phyloP scores from a whole-genome alignment of 352 stramenopile species.

The Nothophytophthora sp. region DNA sequence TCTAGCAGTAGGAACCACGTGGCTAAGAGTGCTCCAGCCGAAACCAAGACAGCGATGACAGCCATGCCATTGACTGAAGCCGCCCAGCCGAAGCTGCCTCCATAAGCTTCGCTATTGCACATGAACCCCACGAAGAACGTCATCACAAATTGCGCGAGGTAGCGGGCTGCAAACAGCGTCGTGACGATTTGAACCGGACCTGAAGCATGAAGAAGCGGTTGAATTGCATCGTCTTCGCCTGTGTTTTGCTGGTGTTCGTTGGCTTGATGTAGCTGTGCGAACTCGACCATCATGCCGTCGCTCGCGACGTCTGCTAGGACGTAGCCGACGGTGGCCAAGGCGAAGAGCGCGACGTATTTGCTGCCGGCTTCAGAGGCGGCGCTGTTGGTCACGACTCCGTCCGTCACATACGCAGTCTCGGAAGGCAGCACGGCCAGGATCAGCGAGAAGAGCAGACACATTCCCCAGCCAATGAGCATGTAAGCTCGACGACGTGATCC shows the following conservation, averaged over 20 bases:
- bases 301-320: slow-evolving; percentile 46
- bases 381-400: slow-evolving; percentile 35
- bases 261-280: slow-evolving; percentile 32
- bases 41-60: slow-evolving; percentile 32
- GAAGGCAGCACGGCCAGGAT: slow-evolving; percentile 32
- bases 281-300: slow-evolving; percentile 50
- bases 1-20: slow-evolving; percentile 45
- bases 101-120: slow-evolving; percentile 56
- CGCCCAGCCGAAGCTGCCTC: slow-evolving; percentile 50
- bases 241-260: slow-evolving; percentile 25
- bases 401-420: slow-evolving; percentile 40
- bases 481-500: slow-evolving; percentile 47
- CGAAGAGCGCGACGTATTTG: slow-evolving; percentile 56
- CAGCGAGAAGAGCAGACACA: slow-evolving; percentile 50
- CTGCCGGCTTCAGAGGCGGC: slow-evolving; percentile 29
- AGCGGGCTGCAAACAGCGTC: slow-evolving; percentile 38
- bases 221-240: slow-evolving; percentile 23
- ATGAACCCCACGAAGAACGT: slow-evolving; percentile 51
- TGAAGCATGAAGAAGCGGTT: slow-evolving; percentile 10
- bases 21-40: slow-evolving; percentile 11
- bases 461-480: slow-evolving; percentile 50
- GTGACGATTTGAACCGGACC: slow-evolving; percentile 37
- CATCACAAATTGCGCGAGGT: slow-evolving; percentile 36
- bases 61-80: slow-evolving; percentile 48
- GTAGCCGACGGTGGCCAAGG: slow-evolving; percentile 46